These are phyloP conservation scores for Diplodia scrobiculata DNA, from an alignment of 2,329 filamentous ascomycete species.

Conservation along the genomic window DNA sequence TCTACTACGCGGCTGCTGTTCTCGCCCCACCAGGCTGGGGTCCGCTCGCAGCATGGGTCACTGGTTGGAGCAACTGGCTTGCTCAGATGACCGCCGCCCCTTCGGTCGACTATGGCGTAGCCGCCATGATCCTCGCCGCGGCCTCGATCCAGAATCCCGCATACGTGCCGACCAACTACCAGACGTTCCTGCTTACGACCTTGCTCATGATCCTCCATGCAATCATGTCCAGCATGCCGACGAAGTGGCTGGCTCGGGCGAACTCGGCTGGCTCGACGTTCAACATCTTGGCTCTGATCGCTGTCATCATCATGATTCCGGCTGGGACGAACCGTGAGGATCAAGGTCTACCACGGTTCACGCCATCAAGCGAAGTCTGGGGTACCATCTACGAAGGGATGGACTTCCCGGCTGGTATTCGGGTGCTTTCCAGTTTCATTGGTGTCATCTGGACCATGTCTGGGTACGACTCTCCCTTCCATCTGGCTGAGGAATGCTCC, in stretches of 20 bases:
- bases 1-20: conserved; percentile 74
- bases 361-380: conserved; percentile 63
- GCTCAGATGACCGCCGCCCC: conserved; percentile 67
- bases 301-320: conserved; percentile 70
- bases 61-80: conserved; percentile 71
- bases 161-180: conserved; percentile 67
- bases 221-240: conserved; percentile 69
- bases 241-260: conserved; percentile 68
- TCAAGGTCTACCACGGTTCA: conserved; percentile 61
- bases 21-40: conserved; percentile 67
- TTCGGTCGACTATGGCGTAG: conserved; percentile 66
- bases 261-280: conserved; percentile 71
- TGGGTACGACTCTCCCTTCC: conserved; percentile 67
- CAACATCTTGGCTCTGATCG: conserved; percentile 68
- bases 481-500: conserved; percentile 73
- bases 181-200: conserved; percentile 68
- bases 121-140: conserved; percentile 71
- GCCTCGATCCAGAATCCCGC: conserved; percentile 67
- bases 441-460: conserved; percentile 69
- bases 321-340: conserved; percentile 56
- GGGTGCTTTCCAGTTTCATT: conserved; percentile 71
- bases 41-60: conserved; percentile 68
- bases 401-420: conserved; percentile 67
- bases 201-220: conserved; percentile 69
- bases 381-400: conserved; percentile 67